These are phyloP conservation scores for Zarea fungicola DNA, from an alignment of 2,329 filamentous ascomycete species.

Conservation along the genomic window DNA sequence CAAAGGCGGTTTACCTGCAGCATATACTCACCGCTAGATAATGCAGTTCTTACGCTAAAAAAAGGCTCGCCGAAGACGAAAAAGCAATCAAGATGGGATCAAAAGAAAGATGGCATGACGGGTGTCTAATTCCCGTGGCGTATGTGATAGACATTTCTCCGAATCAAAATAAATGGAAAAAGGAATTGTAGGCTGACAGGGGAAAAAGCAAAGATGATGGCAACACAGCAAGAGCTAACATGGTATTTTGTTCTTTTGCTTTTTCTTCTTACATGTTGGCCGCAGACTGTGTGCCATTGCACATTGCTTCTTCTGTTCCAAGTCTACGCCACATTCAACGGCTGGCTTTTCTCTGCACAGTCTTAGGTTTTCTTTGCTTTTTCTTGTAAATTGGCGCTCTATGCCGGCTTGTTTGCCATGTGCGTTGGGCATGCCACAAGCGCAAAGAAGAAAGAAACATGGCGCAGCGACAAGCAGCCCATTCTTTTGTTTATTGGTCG, in stretches of 20 bases:
- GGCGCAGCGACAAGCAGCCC: too few species aligned
- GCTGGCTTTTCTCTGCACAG: neutral
- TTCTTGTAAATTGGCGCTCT: neutral
- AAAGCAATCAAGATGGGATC: neutral
- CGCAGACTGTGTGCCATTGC: neutral
- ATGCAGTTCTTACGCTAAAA: neutral
- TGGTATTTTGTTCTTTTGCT: too few species aligned
- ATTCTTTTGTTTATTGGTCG: neutral
- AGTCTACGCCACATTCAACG: neutral
- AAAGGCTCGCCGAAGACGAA: neutral
- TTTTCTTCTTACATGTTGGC: neutral
- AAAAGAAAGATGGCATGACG: neutral
- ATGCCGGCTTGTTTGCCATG: neutral
- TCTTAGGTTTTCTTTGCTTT: neutral
- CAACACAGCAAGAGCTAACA: too few species aligned
- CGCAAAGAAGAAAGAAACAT: neutral
- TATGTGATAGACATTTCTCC: neutral
- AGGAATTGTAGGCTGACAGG: neutral
- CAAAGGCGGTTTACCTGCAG: neutral
- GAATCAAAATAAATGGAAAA: neutral
- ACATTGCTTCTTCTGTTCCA: neutral
- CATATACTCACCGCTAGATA: constrained; percentile 7
- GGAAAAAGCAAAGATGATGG: neutral
- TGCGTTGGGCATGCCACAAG: neutral
- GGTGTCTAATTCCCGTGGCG: neutral